Base-by-base conservation (phyloP, 495 filamentous ascomycete genomes). In the Hypoxylon trugodes region DNA sequence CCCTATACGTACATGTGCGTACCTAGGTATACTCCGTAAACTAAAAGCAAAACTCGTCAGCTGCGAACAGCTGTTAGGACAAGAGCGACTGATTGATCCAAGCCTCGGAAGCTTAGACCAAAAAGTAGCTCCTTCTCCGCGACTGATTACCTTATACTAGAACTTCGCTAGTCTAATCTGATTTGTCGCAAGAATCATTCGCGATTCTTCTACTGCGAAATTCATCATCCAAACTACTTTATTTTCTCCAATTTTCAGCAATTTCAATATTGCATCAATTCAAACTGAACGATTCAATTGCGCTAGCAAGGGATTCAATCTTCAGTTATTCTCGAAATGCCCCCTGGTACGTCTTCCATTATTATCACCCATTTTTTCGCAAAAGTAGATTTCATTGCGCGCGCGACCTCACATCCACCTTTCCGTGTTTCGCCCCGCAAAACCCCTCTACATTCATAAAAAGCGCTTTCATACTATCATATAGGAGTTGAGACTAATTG, bases 261-360 rank as follows among this genome's bases (percentile, higher is more conserved):
- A 18, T 60, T 36, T 43, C 18, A n/a, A n/a, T 9, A 1, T 16
- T 28, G 12, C n/a, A 32, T 49, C 43, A 59, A 48, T 43, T 37
- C 19, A 5, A 2, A 10, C 24, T 7, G 19, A 7, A 4, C 1
- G 4, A 18, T 4, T 32, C 10, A 25, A 16, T 46, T 25, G 12
- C 16, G 25, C 10, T 4, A 7, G n/a, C n/a, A n/a, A n/a, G n/a
- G n/a, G n/a, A n/a, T n/a, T n/a, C n/a, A n/a, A n/a, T n/a, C n/a
- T n/a, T n/a, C n/a, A n/a, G n/a, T 22, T 12, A 19, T 43, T 30
- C 22, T 18, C 40, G 13, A 24, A 41, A 56, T 72, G 69, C 69
- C 69, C 33, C 69, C 69, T 7, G 52, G 69, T 72, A 72, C 40
- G 69, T 46, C 32, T 52, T 52, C 21, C 26, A 41, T 7, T 35